phyloP scores from a whole-genome alignment of 441 rosid species.

The Arabidopsis hybrid region DNA sequence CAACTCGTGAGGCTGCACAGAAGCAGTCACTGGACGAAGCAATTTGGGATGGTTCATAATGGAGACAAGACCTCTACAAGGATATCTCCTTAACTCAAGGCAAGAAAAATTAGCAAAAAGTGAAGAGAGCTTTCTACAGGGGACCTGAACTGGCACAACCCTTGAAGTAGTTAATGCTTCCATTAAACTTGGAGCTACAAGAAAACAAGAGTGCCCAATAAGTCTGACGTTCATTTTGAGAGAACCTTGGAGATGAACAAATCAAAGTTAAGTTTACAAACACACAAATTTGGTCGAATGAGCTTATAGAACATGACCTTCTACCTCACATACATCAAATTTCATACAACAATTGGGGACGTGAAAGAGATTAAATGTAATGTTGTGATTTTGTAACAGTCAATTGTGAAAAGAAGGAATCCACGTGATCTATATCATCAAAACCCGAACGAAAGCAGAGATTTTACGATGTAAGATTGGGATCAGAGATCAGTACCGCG shows the following conservation, averaged over 20 bases:
- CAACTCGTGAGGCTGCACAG: conserved; percentile 57
- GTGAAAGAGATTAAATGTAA: too few species aligned
- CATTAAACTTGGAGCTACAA: conserved; percentile 56
- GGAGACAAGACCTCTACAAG: conserved; percentile 37
- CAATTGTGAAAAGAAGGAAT: not conserved
- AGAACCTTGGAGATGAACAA: not conserved
- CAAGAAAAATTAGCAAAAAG: conserved; percentile 45
- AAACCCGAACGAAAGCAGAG: not conserved
- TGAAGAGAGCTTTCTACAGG: conserved; percentile 44
- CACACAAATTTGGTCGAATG: not conserved
- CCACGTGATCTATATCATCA: conserved; percentile 32
- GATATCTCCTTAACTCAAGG: conserved; percentile 45
- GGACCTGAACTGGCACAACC: conserved; percentile 48
- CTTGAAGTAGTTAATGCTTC: conserved; percentile 62
- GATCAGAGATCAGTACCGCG: conserved; percentile 28
- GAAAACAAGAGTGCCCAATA: conserved; percentile 16
- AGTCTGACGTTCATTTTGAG: not conserved
- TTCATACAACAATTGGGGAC: too few species aligned
- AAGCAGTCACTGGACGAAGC: conserved; percentile 56
- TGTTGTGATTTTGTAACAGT: too few species aligned
- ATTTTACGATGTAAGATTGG: not conserved
- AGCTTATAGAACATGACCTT: not conserved
- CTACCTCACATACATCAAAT: too few species aligned
- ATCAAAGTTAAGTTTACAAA: too few species aligned
- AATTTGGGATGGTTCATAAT: conserved; percentile 52